A percentile compares a stretch with the other conserved stretches of the same genome.
Conservation (phyloP, 1,284 basidiomycete genomes). For the Papiliotrema fonsecae region DNA sequence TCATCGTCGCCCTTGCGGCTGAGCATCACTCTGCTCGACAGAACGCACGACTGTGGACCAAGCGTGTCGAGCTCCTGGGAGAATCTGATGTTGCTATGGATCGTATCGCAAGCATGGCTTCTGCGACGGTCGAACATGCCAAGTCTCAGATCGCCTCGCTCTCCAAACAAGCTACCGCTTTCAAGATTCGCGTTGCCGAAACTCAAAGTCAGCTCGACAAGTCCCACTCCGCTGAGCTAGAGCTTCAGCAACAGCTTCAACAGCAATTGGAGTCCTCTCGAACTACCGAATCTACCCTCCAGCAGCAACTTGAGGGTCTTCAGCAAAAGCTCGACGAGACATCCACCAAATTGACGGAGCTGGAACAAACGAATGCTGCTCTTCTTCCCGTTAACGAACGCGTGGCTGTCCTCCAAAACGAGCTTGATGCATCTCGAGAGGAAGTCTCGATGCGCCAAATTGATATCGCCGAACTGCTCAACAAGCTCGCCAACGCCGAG, state of each 20-base stretch:
- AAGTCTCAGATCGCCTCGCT: background rate
- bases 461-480: background rate
- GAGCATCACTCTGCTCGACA: background rate
- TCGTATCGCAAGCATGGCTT: background rate
- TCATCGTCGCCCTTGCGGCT: constrained; percentile 1
- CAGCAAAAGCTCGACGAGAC: background rate
- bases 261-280: background rate
- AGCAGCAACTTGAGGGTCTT: background rate
- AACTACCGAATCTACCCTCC: background rate
- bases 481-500: constrained; percentile 1
- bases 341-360: background rate
- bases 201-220: background rate
- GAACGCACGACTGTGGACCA: background rate
- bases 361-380: background rate
- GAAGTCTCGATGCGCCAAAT: background rate
- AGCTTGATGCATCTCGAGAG: background rate
- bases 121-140: background rate
- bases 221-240: too few species aligned
- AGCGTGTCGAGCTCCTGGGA: background rate
- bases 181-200: background rate
- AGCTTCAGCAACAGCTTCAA: too few species aligned
- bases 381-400: too few species aligned
- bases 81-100: background rate
- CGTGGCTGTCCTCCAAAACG: too few species aligned
- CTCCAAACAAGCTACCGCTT: background rate